Conservation (phyloP, 2,329 filamentous ascomycete species). For the Sporothrix sp. region DNA sequence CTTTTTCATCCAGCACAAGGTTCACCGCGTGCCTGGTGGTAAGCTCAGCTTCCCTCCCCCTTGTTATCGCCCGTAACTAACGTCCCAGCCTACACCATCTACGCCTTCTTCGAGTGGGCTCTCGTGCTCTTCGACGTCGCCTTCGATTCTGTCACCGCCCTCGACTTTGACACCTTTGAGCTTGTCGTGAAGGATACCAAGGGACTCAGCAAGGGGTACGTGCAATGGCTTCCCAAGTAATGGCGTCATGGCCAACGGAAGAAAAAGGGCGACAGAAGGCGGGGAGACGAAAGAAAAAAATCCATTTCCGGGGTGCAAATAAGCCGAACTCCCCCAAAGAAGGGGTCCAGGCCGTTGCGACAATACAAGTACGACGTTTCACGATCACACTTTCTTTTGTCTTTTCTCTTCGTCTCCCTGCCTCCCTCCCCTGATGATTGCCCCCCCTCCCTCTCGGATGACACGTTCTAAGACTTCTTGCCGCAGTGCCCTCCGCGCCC, state of each 20-base stretch:
- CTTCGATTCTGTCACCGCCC: conserved; percentile 87
- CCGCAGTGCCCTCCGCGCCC: conserved; percentile 38
- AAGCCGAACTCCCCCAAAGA: no score
- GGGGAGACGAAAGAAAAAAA: conserved; percentile 15
- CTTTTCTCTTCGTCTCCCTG: background rate
- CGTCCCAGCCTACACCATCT: conserved; percentile 77
- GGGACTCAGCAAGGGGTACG: conserved; percentile 94
- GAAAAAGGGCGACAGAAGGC: no score
- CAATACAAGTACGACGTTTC: background rate
- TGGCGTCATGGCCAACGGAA: no score
- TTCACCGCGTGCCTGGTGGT: conserved; percentile 91
- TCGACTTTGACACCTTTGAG: conserved; percentile 87
- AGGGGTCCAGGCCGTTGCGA: background rate
- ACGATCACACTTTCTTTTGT: background rate
- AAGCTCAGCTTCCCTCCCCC: conserved; percentile 25
- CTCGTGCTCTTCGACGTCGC: conserved; percentile 90
- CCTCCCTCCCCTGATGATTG: background rate
- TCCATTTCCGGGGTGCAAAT: background rate
- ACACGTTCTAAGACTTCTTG: conserved; percentile 30
- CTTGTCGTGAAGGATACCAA: conserved; percentile 81
- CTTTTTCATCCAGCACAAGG: conserved; percentile 98
- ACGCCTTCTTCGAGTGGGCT: conserved; percentile 97
- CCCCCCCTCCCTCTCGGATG: background rate
- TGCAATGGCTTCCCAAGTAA: conserved; percentile 90
- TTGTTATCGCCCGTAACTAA: background rate